phyloP scores from a whole-genome alignment of 768 basidiomycete genomes.

The Mrakia hoshinonis region DNA sequence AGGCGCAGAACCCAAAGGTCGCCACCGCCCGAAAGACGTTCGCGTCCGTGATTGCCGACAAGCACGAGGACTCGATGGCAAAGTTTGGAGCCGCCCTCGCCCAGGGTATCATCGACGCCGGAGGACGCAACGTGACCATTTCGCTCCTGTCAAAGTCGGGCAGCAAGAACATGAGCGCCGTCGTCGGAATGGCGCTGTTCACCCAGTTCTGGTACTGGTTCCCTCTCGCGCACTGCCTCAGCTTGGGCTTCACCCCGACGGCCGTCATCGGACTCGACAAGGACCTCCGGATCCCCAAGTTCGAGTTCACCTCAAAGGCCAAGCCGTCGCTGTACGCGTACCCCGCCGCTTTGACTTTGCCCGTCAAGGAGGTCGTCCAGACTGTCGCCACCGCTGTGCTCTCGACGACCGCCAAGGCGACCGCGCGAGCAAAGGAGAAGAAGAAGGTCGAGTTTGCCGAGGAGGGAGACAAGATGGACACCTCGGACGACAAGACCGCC shows the following conservation, averaged over 20 bases:
- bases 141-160: constrained; percentile 87
- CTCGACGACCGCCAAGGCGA: constrained; percentile 94
- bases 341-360: constrained; percentile 72
- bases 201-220: constrained; percentile 99
- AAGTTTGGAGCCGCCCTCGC: constrained; percentile 93
- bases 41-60: constrained; percentile 81
- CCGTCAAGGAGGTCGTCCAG: constrained; percentile 81
- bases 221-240: constrained; percentile 86
- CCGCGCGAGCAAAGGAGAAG: constrained; percentile 79
- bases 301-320: constrained; percentile 84
- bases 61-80: constrained; percentile 98
- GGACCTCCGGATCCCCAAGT: constrained; percentile 86
- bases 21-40: constrained; percentile 75
- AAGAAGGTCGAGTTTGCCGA: constrained; percentile 61
- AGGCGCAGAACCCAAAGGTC: constrained; percentile 74
- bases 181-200: constrained; percentile 97
- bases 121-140: constrained; percentile 91
- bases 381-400: constrained; percentile 92
- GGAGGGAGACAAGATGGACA: constrained; percentile 70
- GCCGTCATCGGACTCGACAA: constrained; percentile 85
- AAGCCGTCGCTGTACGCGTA: constrained; percentile 88
- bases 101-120: constrained; percentile 95
- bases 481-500: constrained; percentile 58
- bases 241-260: constrained; percentile 88
- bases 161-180: constrained; percentile 81